Evolutionary conservation across 306 rosid genomes (phyloP).

Genomic region (Cucumis cinereus): DNA sequence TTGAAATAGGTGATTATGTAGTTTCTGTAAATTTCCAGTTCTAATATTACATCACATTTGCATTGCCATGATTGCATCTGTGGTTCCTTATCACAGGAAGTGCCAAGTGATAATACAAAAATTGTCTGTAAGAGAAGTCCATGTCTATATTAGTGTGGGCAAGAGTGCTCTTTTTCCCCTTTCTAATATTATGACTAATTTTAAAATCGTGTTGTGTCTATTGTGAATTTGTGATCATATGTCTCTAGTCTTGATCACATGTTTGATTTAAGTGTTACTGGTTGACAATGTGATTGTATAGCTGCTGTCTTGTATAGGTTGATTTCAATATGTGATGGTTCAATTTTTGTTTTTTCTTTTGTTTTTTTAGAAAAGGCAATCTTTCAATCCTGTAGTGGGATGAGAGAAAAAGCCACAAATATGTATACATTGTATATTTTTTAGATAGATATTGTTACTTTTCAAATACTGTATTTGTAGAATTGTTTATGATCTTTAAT

Average conservation of each 20-base stretch:
- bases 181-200: background rate
- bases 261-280: background rate
- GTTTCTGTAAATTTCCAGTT: background rate
- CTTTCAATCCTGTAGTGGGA: background rate
- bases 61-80: background rate
- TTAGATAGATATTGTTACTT: background rate
- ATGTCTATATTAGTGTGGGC: background rate
- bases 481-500: background rate
- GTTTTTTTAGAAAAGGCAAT: background rate
- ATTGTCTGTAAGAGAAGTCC: background rate
- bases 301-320: background rate
- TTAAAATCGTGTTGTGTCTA: background rate
- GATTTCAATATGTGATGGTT: background rate
- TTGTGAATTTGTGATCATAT: background rate
- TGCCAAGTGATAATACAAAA: background rate
- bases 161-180: background rate
- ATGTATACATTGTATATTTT: background rate
- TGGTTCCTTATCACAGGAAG: background rate
- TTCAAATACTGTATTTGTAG: background rate
- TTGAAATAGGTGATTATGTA: constrained; percentile 60
- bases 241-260: background rate
- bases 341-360: too few species aligned
- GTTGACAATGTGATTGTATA: background rate
- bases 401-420: background rate
- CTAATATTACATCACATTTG: background rate